Evolutionary conservation across 169 alveolate genomes (phyloP).

Genomic region (Plasmodium knowlesi): DNA sequence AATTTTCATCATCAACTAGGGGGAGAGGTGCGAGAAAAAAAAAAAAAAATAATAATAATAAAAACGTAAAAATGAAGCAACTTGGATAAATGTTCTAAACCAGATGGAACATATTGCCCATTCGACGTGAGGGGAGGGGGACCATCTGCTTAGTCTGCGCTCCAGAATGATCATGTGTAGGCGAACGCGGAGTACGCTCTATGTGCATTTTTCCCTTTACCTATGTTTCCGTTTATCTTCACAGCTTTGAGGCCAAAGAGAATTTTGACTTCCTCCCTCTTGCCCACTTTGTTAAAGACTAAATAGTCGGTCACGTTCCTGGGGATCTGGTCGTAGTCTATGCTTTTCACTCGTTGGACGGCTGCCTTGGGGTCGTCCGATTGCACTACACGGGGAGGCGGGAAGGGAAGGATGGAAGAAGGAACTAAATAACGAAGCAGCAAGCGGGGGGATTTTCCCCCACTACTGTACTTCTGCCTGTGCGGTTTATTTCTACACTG

Average conservation of each 20-base stretch:
- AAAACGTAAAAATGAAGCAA: background rate
- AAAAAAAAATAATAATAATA: background rate
- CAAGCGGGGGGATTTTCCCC: background rate
- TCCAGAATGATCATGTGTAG: background rate
- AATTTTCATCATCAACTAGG: slow-evolving; percentile 72
- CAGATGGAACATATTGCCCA: background rate
- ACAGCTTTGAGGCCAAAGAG: slow-evolving; percentile 73
- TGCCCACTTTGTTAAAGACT: slow-evolving; percentile 59
- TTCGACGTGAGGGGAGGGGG: background rate
- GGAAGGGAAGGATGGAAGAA: background rate
- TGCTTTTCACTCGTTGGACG: slow-evolving; percentile 49
- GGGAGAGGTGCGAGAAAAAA: background rate
- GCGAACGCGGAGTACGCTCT: background rate
- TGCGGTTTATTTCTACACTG: background rate
- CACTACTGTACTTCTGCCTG: background rate
- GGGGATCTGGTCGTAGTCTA: slow-evolving; percentile 40
- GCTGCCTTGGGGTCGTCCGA: slow-evolving; percentile 32
- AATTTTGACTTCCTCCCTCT: slow-evolving; percentile 66
- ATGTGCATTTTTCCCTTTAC: background rate
- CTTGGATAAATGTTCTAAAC: background rate
- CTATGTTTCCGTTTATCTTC: slow-evolving; percentile 67
- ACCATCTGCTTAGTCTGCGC: background rate
- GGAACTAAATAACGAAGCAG: background rate
- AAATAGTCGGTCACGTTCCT: slow-evolving; percentile 52
- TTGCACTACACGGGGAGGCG: slow-evolving; percentile 10